These are phyloP conservation scores for Pisolithus orientalis DNA, from an alignment of 768 basidiomycete species.

Conservation along the genomic window DNA sequence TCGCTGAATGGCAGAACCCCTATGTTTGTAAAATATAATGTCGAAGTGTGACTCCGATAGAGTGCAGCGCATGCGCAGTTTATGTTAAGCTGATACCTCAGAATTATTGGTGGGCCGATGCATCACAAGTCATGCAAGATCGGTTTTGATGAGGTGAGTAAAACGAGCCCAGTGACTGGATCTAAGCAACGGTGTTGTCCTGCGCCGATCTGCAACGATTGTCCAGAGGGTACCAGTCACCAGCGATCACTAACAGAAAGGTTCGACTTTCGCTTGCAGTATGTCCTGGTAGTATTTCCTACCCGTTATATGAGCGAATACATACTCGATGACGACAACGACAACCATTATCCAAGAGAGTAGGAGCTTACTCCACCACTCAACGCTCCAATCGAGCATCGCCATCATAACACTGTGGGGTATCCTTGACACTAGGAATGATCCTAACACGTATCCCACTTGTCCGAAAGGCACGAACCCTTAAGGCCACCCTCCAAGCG, in stretches of 20 bases:
- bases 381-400: slow-evolving; percentile 42
- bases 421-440: slow-evolving; percentile 50
- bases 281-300: slow-evolving; percentile 21
- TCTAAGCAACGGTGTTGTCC: too few relatives aligned
- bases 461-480: slow-evolving; percentile 42
- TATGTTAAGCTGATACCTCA: too few relatives aligned
- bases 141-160: too few relatives aligned
- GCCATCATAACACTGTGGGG: slow-evolving; percentile 48
- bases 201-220: too few relatives aligned
- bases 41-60: too few relatives aligned
- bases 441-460: slow-evolving; percentile 43
- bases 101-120: too few relatives aligned
- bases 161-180: too few relatives aligned
- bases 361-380: slow-evolving; percentile 34
- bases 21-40: too few relatives aligned
- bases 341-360: slow-evolving; percentile 53
- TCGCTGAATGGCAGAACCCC: too few relatives aligned
- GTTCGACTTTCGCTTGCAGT: slow-evolving; percentile 32
- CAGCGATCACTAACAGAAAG: slow-evolving; percentile 17
- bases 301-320: slow-evolving; percentile 17
- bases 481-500: slow-evolving; percentile 23
- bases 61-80: too few relatives aligned
- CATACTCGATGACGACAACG: slow-evolving; percentile 41
- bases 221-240: slow-evolving; percentile 8
- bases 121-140: too few relatives aligned